Evolutionary conservation across 345 rosid genomes (phyloP), one percentile per base, ranked within the genome.

Genomic region (Syzygium jambos): DNA sequence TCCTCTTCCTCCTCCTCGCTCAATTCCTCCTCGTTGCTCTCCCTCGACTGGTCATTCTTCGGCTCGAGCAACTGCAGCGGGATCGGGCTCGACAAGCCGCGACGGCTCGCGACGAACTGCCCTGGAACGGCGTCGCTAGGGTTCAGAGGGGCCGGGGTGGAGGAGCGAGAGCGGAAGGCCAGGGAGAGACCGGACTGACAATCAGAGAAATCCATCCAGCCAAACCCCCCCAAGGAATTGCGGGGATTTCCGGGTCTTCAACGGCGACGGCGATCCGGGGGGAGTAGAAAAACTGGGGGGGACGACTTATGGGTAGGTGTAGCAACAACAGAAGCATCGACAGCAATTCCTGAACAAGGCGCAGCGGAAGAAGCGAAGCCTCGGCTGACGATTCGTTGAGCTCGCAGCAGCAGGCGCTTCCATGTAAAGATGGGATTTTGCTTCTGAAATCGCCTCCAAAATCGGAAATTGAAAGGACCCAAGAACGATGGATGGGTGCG

Each of bases 41-140:
- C 90, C 68, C 87, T 91, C 21, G 84, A 82, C 59, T 65, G 89
- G 22, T 91, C 96, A 2, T 85, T 82, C 22, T 92, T 93, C 65
- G 92, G 94, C 82, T 94, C 94, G 11, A 96, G 96, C 56, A 97
- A 88, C 51, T 94, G 98, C 56, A 95, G 87, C 27, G 92, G 86
- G 6, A 92, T 84, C 15, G 89, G 89, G 52, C 83, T 86, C 16
- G 94, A 85, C 9, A 92, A 87, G 49, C 90, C 84, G 90, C 91
- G 85, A 77, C 82, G 90, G 86, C 85, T 89, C 23, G 89, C 89
- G 83, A 89, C 94, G n/a, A 92, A 91, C 88, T 90, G 95, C 38
- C 93, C 86, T 8, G 92, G 88, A 85, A 92, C 88, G 27, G 93
- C 94, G 87, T 93, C 95, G 52, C 88, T 27, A 73, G 80, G 80